Base-by-base conservation (phyloP, 352 stramenopile species). In the Pythium utonaiense region DNA sequence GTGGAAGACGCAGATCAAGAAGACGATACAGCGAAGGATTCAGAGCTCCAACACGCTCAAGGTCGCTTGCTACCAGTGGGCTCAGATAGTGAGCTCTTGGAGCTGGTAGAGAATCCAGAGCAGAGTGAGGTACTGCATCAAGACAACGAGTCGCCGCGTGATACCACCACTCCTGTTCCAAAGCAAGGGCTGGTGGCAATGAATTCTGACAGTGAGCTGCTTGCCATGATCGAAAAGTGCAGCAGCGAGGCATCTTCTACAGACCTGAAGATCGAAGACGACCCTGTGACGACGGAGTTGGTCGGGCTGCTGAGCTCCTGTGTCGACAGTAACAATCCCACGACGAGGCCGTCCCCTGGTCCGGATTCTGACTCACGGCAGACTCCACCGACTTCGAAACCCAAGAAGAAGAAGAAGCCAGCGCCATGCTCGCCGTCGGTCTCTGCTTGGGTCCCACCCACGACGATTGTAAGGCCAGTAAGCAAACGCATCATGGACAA, bases 31-130 rank as follows among this genome's bases (percentile, higher is more conserved):
- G 38, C 24, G 40, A 52, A 33, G 3, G 40, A 47, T 6, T 14
- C 40, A 48, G 6, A 22, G 12, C 27, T 41, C 13, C 14, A 36
- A 6, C 22, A 25, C 42, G 27, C 8, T n/a, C 19, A 24, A 13
- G 56, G 24, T 22, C 27, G 54, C 17, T 27, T 69, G 16, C 40
- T 57, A 2, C 55, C 62, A 6, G 50, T 64, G 13, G 55, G 41
- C 9, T 69, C 62, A 4, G 62, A 69, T 19, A 64, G 62, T 41
- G 62, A 69, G 16, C 55, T 69, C 2, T 40, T 69, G 9, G 55
- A 64, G 13, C 42, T 69, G 10, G 55, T 69, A 34, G 50, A 55
- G 28, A 25, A 54, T 2, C 19, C 27, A 17, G 28, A 41, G 7
- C 25, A 22, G 30, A 4, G 2, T 3, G 19, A 17, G 1, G 1